Evolutionary conservation across 2,329 filamentous ascomycete genomes (phyloP).

Genomic region (Celoporthe dispersa): DNA sequence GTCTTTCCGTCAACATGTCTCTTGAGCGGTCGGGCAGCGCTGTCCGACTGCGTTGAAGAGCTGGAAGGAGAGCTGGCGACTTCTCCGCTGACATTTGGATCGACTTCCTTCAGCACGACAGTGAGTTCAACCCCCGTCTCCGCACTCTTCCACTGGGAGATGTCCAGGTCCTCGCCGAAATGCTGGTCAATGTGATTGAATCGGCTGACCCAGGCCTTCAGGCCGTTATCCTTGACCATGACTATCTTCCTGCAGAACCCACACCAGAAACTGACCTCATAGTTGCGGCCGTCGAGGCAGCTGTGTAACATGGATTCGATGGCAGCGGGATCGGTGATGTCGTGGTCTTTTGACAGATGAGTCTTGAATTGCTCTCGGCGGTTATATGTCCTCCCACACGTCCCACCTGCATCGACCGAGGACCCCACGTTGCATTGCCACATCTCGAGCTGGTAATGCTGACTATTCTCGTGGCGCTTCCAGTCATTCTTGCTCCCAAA

Average conservation of each 20-base stretch:
- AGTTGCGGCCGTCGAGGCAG: conserved; percentile 67
- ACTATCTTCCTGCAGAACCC: conserved; percentile 74
- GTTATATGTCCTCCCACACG: conserved; percentile 64
- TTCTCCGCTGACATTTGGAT: conserved; percentile 22
- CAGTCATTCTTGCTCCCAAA: conserved; percentile 96
- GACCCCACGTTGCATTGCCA: conserved; percentile 67
- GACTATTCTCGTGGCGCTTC: conserved; percentile 86
- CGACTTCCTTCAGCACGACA: not conserved
- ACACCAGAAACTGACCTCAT: conserved; percentile 78
- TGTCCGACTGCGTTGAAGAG: not conserved
- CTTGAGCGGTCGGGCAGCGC: conserved; percentile 6
- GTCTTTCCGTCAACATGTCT: conserved; percentile 8
- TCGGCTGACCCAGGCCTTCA: conserved; percentile 55
- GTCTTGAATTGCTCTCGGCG: conserved; percentile 61
- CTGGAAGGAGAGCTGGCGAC: conserved; percentile 12
- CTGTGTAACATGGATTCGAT: conserved; percentile 52
- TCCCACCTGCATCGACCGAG: conserved; percentile 30
- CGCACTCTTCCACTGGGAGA: conserved; percentile 59
- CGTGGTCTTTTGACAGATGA: conserved; percentile 63
- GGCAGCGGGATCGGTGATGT: conserved; percentile 36
- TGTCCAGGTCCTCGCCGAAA: conserved; percentile 59
- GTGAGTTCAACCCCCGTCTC: conserved; percentile 35
- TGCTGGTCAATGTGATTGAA: conserved; percentile 78
- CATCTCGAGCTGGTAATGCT: conserved; percentile 72
- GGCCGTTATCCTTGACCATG: conserved; percentile 51